Evolutionary conservation across 2,329 filamentous ascomycete species (phyloP).

Genomic region (Colletotrichum orbiculare): DNA sequence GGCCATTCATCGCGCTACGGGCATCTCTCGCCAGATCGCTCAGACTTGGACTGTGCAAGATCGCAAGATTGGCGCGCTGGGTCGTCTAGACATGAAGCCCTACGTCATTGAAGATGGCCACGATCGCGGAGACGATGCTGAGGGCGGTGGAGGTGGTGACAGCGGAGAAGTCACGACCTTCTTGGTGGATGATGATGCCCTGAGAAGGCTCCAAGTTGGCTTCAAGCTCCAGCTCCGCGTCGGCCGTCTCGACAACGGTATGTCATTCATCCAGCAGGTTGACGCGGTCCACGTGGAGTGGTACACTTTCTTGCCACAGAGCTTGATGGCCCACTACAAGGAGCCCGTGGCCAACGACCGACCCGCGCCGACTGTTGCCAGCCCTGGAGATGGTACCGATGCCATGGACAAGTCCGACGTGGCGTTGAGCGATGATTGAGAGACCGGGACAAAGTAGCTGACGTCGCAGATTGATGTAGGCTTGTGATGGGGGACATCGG

Average conservation of each 20-base stretch:
- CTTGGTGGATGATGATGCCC: slow-evolving; percentile 72
- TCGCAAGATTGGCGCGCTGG: slow-evolving; percentile 52
- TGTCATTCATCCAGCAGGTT: slow-evolving; percentile 73
- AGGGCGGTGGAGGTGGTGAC: not conserved
- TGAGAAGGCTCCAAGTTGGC: slow-evolving; percentile 68
- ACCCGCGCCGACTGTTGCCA: slow-evolving; percentile 56
- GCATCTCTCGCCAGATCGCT: slow-evolving; percentile 56
- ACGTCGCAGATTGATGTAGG: too few species aligned
- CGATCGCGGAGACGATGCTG: slow-evolving; percentile 45
- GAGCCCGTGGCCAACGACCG: slow-evolving; percentile 59
- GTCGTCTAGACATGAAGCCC: slow-evolving; percentile 56
- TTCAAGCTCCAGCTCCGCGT: slow-evolving; percentile 70
- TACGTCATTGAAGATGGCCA: slow-evolving; percentile 61
- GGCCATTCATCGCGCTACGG: slow-evolving; percentile 57
- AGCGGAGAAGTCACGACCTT: slow-evolving; percentile 52
- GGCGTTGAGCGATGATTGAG: not conserved
- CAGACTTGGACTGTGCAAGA: slow-evolving; percentile 45
- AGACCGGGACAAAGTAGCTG: too few species aligned
- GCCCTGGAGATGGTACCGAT: slow-evolving; percentile 40
- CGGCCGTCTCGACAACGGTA: slow-evolving; percentile 68
- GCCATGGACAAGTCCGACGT: not conserved
- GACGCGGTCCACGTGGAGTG: slow-evolving; percentile 68
- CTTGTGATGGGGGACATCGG: too few species aligned
- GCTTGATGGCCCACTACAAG: slow-evolving; percentile 76
- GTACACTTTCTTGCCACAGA: slow-evolving; percentile 74